phyloP scores from a whole-genome alignment of 2,329 filamentous ascomycete genomes.

The Microdochium trichocladiopsis region DNA sequence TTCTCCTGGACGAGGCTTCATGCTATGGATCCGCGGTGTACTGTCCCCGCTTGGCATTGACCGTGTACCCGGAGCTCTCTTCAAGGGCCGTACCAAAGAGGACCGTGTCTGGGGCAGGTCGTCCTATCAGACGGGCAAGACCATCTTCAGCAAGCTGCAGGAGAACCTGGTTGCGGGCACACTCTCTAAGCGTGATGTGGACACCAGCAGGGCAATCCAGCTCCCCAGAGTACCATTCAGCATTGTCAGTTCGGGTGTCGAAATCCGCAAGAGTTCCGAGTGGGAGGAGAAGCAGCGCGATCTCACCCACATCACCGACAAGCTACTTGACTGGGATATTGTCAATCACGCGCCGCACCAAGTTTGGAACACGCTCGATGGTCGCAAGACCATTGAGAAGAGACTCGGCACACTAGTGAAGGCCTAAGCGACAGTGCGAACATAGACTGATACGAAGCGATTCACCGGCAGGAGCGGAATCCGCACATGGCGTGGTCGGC shows the following conservation, averaged over 20 bases:
- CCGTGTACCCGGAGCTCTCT: slow-evolving; percentile 70
- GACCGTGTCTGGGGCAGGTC: slow-evolving; percentile 80
- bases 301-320: slow-evolving; percentile 70
- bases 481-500: too few relatives aligned
- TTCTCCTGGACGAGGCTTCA: slow-evolving; percentile 64
- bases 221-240: slow-evolving; percentile 66
- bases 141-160: slow-evolving; percentile 85
- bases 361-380: slow-evolving; percentile 73
- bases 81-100: slow-evolving; percentile 70
- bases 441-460: too few relatives aligned
- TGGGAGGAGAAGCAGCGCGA: slow-evolving; percentile 88
- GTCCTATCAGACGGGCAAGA: slow-evolving; percentile 73
- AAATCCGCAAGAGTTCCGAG: slow-evolving; percentile 55
- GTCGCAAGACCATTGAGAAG: slow-evolving; percentile 70
- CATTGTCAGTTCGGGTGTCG: slow-evolving; percentile 74
- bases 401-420: slow-evolving; percentile 63
- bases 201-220: slow-evolving; percentile 73
- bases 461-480: too few relatives aligned
- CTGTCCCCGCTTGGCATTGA: slow-evolving; percentile 83
- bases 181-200: slow-evolving; percentile 76
- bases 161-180: slow-evolving; percentile 84
- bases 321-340: slow-evolving; percentile 77
- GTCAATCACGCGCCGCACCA: slow-evolving; percentile 79
- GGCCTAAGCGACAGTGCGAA: slow-evolving; percentile 4
- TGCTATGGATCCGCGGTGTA: slow-evolving; percentile 79